Conservation (phyloP, 1,284 basidiomycete species). For the Irpex sp. region DNA sequence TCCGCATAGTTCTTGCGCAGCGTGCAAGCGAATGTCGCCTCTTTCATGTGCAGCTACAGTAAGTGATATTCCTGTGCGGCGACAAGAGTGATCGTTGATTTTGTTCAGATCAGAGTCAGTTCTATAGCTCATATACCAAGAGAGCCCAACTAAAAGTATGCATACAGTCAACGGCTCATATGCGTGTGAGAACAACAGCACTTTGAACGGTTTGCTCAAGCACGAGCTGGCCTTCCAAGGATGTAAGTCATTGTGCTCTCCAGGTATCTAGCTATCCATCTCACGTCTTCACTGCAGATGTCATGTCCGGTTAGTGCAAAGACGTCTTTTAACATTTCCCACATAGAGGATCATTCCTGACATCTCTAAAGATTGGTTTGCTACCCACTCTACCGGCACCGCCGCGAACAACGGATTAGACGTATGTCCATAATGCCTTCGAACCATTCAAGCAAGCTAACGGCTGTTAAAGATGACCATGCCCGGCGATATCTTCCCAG, state of each 20-base stretch:
- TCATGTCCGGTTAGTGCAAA: constrained; percentile 18
- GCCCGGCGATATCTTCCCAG: constrained; percentile 49
- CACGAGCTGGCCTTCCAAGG: constrained; percentile 70
- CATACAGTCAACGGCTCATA: constrained; percentile 53
- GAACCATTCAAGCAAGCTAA: neutral
- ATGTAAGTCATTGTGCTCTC: constrained; percentile 34
- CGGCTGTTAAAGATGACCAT: constrained; percentile 43
- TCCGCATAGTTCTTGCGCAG: constrained; percentile 48
- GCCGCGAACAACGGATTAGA: constrained; percentile 61
- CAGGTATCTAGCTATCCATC: neutral
- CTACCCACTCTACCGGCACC: constrained; percentile 27
- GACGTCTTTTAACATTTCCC: neutral
- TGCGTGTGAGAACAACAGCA: constrained; percentile 64
- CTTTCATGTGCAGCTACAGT: constrained; percentile 71
- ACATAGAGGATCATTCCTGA: neutral
- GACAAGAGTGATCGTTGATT: neutral
- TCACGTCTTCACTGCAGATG: constrained; percentile 12
- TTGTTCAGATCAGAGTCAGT: constrained; percentile 36
- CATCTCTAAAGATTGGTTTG: constrained; percentile 43
- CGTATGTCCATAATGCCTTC: constrained; percentile 26
- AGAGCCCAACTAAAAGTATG: neutral
- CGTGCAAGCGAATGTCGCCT: constrained; percentile 60
- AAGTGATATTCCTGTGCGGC: constrained; percentile 12
- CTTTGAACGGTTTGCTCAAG: constrained; percentile 67
- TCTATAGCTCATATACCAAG: neutral